A percentile compares a stretch with the other conserved stretches of the same genome.
phyloP scores from a whole-genome alignment of 345 rosid genomes.

The Hibiscus tridactylites region DNA sequence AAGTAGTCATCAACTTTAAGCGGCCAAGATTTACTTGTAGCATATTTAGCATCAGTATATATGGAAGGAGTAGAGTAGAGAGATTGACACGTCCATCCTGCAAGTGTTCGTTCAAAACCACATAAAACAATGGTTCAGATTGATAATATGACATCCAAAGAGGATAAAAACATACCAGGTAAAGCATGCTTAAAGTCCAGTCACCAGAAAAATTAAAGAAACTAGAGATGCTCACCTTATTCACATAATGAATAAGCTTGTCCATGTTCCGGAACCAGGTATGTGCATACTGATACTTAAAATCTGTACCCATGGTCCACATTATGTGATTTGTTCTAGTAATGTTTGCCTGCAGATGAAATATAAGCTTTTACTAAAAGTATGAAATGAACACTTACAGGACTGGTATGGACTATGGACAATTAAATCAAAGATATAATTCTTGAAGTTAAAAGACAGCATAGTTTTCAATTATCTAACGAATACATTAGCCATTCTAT shows the following conservation, averaged over 20 bases:
- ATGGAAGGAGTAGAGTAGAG: constrained; percentile 94
- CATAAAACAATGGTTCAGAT: background rate
- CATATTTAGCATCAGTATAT: constrained; percentile 92
- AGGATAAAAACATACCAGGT: background rate
- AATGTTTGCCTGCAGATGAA: constrained; percentile 70
- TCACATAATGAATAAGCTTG: constrained; percentile 92
- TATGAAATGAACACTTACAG: background rate
- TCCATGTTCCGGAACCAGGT: constrained; percentile 95
- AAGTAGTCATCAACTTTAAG: constrained; percentile 79
- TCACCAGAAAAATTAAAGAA: background rate
- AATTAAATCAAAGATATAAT: background rate
- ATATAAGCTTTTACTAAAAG: constrained; percentile 7
- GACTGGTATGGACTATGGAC: background rate
- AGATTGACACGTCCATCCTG: constrained; percentile 96
- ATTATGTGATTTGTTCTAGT: constrained; percentile 82
- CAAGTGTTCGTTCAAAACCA: constrained; percentile 12
- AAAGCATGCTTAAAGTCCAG: constrained; percentile 4
- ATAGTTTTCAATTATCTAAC: constrained; percentile 5
- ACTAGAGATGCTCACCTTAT: constrained; percentile 44
- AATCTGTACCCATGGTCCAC: constrained; percentile 99
- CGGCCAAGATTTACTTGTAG: constrained; percentile 71
- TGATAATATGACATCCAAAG: constrained; percentile 5
- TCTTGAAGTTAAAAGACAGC: background rate
- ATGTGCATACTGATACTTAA: constrained; percentile 86
- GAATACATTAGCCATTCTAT: background rate